These are phyloP conservation scores for Pythium rhizo-oryzae DNA, from an alignment of 352 stramenopile genomes.

Conservation along the genomic window DNA sequence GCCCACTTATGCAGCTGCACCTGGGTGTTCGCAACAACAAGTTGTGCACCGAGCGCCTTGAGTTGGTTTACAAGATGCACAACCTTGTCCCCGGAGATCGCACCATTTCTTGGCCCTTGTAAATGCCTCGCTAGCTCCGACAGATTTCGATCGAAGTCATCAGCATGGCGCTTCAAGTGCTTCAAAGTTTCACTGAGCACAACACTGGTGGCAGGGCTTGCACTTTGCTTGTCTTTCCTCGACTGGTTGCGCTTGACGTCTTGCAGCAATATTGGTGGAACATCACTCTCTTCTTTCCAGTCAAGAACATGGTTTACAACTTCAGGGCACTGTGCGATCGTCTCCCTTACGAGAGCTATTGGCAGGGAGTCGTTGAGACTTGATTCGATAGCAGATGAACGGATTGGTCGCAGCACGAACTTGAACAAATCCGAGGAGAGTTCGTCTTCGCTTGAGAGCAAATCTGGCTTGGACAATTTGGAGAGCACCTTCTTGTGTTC, in stretches of 20 bases:
- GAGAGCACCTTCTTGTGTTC: neutral
- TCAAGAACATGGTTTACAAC: slow-evolving; percentile 78
- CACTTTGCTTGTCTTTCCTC: slow-evolving; percentile 21
- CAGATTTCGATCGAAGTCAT: slow-evolving; percentile 24
- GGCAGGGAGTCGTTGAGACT: slow-evolving; percentile 71
- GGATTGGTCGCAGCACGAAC: slow-evolving; percentile 75
- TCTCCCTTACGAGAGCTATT: slow-evolving; percentile 78
- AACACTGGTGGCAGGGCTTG: neutral
- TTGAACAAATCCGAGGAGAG: slow-evolving; percentile 75
- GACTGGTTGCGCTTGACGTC: slow-evolving; percentile 26
- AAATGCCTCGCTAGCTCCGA: slow-evolving; percentile 21
- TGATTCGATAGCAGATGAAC: slow-evolving; percentile 79
- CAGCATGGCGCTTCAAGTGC: slow-evolving; percentile 8
- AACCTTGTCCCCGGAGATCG: slow-evolving; percentile 22
- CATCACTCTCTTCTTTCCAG: slow-evolving; percentile 71
- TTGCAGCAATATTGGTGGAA: slow-evolving; percentile 46
- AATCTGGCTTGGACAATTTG: slow-evolving; percentile 17
- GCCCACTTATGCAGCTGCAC: slow-evolving; percentile 82
- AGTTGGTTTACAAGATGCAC: slow-evolving; percentile 55
- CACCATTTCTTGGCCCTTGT: slow-evolving; percentile 4
- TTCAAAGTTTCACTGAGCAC: slow-evolving; percentile 13
- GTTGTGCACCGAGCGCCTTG: slow-evolving; percentile 46
- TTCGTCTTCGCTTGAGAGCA: slow-evolving; percentile 36
- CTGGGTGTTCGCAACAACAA: slow-evolving; percentile 63
- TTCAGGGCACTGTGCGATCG: slow-evolving; percentile 76